phyloP scores from a whole-genome alignment of 1,284 basidiomycete genomes.

The Cutaneotrichosporon cavernicola region DNA sequence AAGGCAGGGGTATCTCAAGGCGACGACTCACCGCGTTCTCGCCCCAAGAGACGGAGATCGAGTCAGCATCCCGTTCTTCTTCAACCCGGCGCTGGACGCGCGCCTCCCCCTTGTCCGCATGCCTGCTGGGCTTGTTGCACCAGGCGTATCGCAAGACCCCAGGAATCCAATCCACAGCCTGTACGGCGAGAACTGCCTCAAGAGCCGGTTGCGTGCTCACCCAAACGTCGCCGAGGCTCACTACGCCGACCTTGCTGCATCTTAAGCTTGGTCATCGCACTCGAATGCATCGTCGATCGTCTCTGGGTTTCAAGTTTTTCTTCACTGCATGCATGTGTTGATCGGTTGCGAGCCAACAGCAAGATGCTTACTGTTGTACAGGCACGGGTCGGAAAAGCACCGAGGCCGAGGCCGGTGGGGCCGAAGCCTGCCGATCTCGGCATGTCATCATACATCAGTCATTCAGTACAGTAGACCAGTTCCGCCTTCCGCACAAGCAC shows the following conservation, averaged over 20 bases:
- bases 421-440: not conserved
- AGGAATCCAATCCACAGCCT: conserved; percentile 19
- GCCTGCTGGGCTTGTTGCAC: not conserved
- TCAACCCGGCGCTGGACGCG: conserved; percentile 25
- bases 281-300: not conserved
- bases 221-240: conserved; percentile 20
- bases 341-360: not conserved
- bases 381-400: no score
- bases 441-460: not conserved
- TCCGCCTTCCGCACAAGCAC: not conserved
- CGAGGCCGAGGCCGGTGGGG: no score
- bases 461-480: not conserved
- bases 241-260: conserved; percentile 12
- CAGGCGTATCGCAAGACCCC: conserved; percentile 13
- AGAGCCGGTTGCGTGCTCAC: conserved; percentile 19
- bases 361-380: no score
- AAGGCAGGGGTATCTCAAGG: conserved; percentile 20
- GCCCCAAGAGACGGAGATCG: conserved; percentile 16
- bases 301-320: not conserved
- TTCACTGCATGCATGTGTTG: not conserved
- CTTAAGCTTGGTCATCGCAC: not conserved
- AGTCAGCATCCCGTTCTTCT: conserved; percentile 22
- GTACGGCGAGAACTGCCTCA: conserved; percentile 26
- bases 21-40: conserved; percentile 32
- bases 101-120: conserved; percentile 11